Conservation (phyloP, 1,139 yeast genomes). For the Nakaseomyces nivariensis region DNA sequence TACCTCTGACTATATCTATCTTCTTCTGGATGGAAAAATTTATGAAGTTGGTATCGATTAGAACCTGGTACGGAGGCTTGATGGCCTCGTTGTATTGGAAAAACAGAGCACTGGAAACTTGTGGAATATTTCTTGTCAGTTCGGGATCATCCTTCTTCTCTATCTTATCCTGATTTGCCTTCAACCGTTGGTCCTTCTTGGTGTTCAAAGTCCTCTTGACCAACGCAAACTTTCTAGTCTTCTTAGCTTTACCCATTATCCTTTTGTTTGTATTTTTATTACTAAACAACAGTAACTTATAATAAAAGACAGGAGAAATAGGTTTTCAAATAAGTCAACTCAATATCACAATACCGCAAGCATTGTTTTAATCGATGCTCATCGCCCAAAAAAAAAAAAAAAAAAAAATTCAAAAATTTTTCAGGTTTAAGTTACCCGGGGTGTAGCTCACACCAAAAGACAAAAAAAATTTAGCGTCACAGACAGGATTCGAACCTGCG, state of each 20-base stretch:
- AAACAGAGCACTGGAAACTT: slow-evolving; percentile 88
- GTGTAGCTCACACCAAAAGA: neutral
- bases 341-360: too few relatives aligned
- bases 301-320: too few relatives aligned
- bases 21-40: slow-evolving; percentile 93
- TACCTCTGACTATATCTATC: slow-evolving; percentile 82
- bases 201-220: slow-evolving; percentile 67
- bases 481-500: slow-evolving; percentile 61
- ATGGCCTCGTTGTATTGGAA: slow-evolving; percentile 91
- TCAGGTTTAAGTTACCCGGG: neutral
- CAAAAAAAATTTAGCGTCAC: slow-evolving; percentile 35
- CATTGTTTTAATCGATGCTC: neutral
- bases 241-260: slow-evolving; percentile 88
- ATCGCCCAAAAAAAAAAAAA: neutral
- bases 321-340: too few relatives aligned
- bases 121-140: slow-evolving; percentile 80
- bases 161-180: slow-evolving; percentile 27
- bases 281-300: neutral
- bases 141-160: slow-evolving; percentile 56
- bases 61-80: slow-evolving; percentile 92
- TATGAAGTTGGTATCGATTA: slow-evolving; percentile 92
- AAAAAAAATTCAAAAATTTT: neutral
- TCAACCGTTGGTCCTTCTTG: slow-evolving; percentile 60
- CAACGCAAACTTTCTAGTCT: slow-evolving; percentile 92
- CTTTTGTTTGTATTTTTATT: neutral